Base-by-base conservation (phyloP, 2,329 filamentous ascomycete genomes). In the Aspergillus flavus region DNA sequence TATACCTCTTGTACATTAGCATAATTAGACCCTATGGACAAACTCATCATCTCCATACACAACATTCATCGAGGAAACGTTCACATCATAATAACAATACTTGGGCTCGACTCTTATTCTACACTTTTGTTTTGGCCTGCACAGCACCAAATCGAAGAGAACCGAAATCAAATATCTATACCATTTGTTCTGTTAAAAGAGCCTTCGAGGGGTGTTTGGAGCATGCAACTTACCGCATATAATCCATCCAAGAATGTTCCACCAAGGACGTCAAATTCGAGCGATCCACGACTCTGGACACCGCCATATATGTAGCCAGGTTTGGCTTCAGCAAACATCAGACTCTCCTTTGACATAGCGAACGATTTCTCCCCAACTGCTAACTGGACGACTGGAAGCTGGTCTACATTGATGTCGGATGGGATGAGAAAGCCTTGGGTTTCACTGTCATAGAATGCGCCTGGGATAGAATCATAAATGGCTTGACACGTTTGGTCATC, bases 341-440 rank as follows among this genome's bases (percentile, higher is more conserved):
- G 75, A 69, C 89, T 87, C 65, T 89, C 85, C 71, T 88, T 88
- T 76, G 88, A 84, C 59, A 91, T 82, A 19, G 80, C 74, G 69
- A 89, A 88, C 55, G 86, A 81, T 66, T 82, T 84, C 63, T 84
- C 83, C 7, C 89, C 89, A 54, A 92, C 83, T 5, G 86, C 87
- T 62, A 92, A 82, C 5, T 83, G 84, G 62, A 92, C 80, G 1
- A 80, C 79, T 0, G 90, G 90, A 1, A 91, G 79, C 41, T 87
- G 72, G 11, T 84, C 81, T 0, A 75, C 75, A 2, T 82, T 78
- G 9, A 84, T 84, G 34, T 73, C 77, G 12, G 79, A 81, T 0
- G 90, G 90, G 74, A 88, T 89, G 30, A 88, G 76, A 70, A 85
- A 92, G 43, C 89, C 90, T 72, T 90, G 87, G 60, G 86, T 82